These are phyloP conservation scores for Pythium brassicae DNA, from an alignment of 352 stramenopile genomes.

Conservation along the genomic window DNA sequence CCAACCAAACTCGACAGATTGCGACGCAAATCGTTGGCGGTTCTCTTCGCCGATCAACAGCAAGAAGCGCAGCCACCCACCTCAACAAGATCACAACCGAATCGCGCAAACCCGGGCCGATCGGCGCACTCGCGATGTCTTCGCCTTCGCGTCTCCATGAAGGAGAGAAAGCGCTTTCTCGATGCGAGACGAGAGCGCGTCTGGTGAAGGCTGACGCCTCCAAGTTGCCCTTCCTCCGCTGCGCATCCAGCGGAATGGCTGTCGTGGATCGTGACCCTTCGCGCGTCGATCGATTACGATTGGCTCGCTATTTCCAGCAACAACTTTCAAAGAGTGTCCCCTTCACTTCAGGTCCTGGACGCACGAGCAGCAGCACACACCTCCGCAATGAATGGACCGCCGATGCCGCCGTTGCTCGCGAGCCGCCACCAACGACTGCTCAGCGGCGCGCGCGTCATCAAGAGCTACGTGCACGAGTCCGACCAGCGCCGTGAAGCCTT, in stretches of 20 bases:
- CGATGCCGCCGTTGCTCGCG: background rate
- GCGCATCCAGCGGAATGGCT: too few species aligned
- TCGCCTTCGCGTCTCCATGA: too few species aligned
- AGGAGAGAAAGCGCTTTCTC: too few species aligned
- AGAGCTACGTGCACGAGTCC: conserved; percentile 41
- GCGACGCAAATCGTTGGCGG: too few species aligned
- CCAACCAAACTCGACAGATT: too few species aligned
- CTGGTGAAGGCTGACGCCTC: too few species aligned
- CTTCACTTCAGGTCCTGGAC: background rate
- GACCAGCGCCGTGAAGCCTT: conserved; percentile 32
- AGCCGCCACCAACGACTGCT: conserved; percentile 14
- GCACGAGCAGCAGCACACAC: background rate
- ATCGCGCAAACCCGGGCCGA: background rate
- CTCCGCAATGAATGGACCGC: background rate
- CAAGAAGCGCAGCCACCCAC: background rate
- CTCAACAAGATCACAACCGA: background rate
- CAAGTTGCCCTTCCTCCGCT: too few species aligned
- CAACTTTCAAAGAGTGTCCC: background rate
- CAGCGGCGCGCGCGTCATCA: conserved; percentile 36
- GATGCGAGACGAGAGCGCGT: background rate
- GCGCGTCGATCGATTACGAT: background rate
- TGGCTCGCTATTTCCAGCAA: background rate
- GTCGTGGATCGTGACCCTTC: background rate
- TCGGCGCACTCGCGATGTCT: too few species aligned
- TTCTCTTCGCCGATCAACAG: background rate